These are phyloP conservation scores for Fusarium dimerum DNA, from an alignment of 2,329 filamentous ascomycete genomes.

Conservation along the genomic window DNA sequence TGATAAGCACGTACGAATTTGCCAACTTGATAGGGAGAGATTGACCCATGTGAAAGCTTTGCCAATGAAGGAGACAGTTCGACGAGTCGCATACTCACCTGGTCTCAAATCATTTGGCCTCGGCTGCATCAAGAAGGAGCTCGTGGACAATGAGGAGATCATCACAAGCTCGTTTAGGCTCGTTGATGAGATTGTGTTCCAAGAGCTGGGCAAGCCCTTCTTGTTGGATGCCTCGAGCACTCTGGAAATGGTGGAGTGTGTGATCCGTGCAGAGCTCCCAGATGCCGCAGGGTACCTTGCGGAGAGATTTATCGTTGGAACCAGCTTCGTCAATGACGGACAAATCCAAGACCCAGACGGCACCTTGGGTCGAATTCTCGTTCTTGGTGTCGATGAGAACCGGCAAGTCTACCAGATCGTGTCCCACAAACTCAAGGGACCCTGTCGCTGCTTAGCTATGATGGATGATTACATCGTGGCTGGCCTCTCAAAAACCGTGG, in stretches of 20 bases:
- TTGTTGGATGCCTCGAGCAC: constrained; percentile 51
- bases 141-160: constrained; percentile 71
- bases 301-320: constrained; percentile 90
- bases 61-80: constrained; percentile 77
- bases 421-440: constrained; percentile 71
- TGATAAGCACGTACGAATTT: constrained; percentile 73
- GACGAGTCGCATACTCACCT: constrained; percentile 83
- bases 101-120: constrained; percentile 80
- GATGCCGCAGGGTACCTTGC: constrained; percentile 55
- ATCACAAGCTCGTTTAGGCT: constrained; percentile 82
- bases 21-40: constrained; percentile 77
- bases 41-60: constrained; percentile 87
- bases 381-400: constrained; percentile 79
- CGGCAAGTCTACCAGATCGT: constrained; percentile 72
- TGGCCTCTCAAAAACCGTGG: constrained; percentile 84
- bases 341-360: constrained; percentile 49
- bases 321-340: constrained; percentile 71
- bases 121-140: constrained; percentile 76
- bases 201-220: constrained; percentile 70
- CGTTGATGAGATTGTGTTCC: constrained; percentile 87
- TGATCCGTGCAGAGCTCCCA: constrained; percentile 74
- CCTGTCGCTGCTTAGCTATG: constrained; percentile 76
- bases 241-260: constrained; percentile 78
- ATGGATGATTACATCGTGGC: constrained; percentile 79
- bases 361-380: constrained; percentile 71